These are phyloP conservation scores for Auriscalpium microsporum DNA, from an alignment of 768 basidiomycete genomes.

Conservation along the genomic window DNA sequence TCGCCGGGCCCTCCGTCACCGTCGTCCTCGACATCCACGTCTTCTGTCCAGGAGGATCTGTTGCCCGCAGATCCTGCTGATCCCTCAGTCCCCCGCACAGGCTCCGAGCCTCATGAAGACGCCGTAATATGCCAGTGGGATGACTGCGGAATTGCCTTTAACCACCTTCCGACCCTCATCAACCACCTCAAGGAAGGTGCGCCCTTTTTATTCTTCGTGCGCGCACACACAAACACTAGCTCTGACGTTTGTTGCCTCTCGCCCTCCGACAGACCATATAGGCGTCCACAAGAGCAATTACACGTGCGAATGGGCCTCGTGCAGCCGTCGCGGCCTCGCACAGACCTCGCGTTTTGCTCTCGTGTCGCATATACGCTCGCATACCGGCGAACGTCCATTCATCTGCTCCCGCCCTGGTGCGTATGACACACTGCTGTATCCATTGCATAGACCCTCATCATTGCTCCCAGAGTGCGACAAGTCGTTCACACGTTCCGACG, in stretches of 20 bases:
- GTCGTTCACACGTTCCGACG: slow-evolving; percentile 91
- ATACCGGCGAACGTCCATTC: slow-evolving; percentile 94
- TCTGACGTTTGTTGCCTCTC: slow-evolving; percentile 4
- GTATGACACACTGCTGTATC: slow-evolving; percentile 16
- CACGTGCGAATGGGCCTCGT: slow-evolving; percentile 85
- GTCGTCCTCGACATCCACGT: not conserved
- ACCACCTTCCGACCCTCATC: slow-evolving; percentile 65
- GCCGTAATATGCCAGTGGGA: slow-evolving; percentile 80
- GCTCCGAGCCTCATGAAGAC: slow-evolving; percentile 27
- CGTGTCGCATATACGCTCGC: slow-evolving; percentile 83
- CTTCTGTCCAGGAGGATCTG: not conserved
- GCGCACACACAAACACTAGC: slow-evolving; percentile 1
- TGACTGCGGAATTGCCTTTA: slow-evolving; percentile 67
- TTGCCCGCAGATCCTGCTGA: not conserved
- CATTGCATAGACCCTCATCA: not conserved
- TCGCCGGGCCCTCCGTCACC: not conserved
- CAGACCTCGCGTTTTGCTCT: slow-evolving; percentile 89
- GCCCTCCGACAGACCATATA: slow-evolving; percentile 54
- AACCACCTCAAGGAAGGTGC: slow-evolving; percentile 77
- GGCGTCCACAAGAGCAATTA: slow-evolving; percentile 79
- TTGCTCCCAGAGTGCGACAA: slow-evolving; percentile 75
- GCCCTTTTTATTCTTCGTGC: slow-evolving; percentile 17
- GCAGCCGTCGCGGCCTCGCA: slow-evolving; percentile 67
- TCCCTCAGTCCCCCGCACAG: not conserved
- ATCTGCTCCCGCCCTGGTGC: slow-evolving; percentile 71